Percentiles rank a stretch among this genome's conserved stretches.
Conservation (phyloP, 208 protist genomes). For the Lotmaria passim region DNA sequence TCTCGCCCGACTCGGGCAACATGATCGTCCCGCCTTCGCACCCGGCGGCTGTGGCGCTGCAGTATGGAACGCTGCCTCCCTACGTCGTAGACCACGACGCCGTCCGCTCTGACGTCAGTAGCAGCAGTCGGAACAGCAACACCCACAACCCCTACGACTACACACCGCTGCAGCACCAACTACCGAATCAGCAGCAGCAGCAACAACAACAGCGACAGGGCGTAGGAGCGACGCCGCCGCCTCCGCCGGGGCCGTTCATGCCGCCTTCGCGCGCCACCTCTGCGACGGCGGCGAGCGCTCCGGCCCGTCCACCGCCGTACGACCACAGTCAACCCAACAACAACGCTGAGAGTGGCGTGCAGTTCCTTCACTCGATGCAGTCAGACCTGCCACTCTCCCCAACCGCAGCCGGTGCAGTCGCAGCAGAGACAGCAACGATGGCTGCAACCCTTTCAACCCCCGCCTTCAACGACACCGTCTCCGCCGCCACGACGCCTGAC, state of each 20-base stretch:
- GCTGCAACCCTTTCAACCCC: neutral
- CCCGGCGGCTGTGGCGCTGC: neutral
- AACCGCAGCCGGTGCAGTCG: too few species aligned
- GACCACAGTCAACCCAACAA: neutral
- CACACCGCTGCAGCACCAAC: neutral
- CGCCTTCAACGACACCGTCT: neutral
- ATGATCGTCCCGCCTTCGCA: conserved; percentile 14
- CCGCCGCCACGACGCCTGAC: neutral
- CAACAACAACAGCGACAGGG: too few species aligned
- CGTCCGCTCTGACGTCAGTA: conserved; percentile 8
- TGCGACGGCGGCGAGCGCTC: neutral
- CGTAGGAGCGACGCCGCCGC: neutral
- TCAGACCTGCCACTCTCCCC: too few species aligned
- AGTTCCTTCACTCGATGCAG: too few species aligned
- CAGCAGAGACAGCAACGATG: neutral
- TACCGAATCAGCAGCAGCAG: neutral
- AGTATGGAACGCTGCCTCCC: neutral
- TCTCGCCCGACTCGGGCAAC: conserved; percentile 8
- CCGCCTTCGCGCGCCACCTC: neutral
- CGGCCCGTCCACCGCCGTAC: neutral
- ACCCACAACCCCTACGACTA: neutral
- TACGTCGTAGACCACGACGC: neutral
- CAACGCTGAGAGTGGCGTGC: neutral
- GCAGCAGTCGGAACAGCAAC: conserved; percentile 13
- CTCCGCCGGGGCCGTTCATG: conserved; percentile 6